Evolutionary conservation across 2,329 filamentous ascomycete species (phyloP).

Genomic region (Teratosphaeria epicoccoides): DNA sequence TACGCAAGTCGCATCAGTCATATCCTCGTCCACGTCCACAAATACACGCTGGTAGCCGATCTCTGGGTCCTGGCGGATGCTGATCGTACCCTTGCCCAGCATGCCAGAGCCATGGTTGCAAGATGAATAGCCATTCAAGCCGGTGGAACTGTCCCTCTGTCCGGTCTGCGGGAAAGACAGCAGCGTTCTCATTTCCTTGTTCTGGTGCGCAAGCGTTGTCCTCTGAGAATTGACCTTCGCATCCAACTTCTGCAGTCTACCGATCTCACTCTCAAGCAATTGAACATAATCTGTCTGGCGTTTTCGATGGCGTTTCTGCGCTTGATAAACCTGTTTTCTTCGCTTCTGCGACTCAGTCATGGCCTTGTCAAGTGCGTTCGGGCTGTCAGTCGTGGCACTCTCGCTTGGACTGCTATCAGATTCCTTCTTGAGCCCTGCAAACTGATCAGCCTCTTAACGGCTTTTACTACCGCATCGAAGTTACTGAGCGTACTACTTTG

Average conservation of each 20-base stretch:
- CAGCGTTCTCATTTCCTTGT: slow-evolving; percentile 9
- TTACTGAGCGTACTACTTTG: neutral
- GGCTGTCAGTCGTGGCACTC: neutral
- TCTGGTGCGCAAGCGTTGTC: slow-evolving; percentile 12
- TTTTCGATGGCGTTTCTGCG: slow-evolving; percentile 19
- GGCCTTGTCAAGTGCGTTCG: neutral
- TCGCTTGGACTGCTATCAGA: neutral
- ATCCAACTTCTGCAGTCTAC: slow-evolving; percentile 13
- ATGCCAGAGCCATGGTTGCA: slow-evolving; percentile 3
- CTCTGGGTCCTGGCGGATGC: slow-evolving; percentile 9
- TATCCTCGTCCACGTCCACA: slow-evolving; percentile 7
- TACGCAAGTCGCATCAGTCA: slow-evolving; percentile 1
- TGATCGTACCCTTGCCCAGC: slow-evolving; percentile 6
- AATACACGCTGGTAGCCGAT: slow-evolving; percentile 15
- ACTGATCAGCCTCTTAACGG: neutral
- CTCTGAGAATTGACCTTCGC: slow-evolving; percentile 12
- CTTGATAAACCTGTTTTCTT: slow-evolving; percentile 17
- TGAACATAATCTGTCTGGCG: slow-evolving; percentile 16
- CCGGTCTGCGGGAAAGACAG: slow-evolving; percentile 3
- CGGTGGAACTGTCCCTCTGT: slow-evolving; percentile 7
- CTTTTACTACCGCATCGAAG: neutral
- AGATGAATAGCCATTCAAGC: slow-evolving; percentile 4
- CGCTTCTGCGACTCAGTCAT: slow-evolving; percentile 8
- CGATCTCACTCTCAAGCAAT: slow-evolving; percentile 13
- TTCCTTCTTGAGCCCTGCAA: neutral